phyloP scores from a whole-genome alignment of 345 rosid genomes.

The Moringa oleifera region DNA sequence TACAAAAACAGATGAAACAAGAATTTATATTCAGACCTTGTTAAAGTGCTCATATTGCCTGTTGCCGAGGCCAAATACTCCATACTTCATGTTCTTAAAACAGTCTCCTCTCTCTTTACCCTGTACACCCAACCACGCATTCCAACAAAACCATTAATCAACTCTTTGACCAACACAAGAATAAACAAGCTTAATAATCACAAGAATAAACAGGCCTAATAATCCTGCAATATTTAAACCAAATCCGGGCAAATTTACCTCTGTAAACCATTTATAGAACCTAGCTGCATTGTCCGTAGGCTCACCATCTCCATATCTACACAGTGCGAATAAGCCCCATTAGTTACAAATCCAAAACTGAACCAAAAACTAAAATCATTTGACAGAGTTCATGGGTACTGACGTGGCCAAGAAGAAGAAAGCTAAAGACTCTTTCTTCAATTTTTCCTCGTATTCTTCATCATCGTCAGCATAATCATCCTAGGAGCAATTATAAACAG shows the following conservation, averaged over 20 bases:
- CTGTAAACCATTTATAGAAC: slow-evolving; percentile 96
- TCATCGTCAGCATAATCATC: slow-evolving; percentile 97
- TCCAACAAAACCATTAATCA: background rate
- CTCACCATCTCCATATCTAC: slow-evolving; percentile 98
- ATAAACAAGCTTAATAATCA: slow-evolving; percentile 12
- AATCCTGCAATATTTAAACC: too few relatives aligned
- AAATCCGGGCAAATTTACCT: slow-evolving; percentile 40
- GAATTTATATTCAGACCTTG: slow-evolving; percentile 40
- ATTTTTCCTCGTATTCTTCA: slow-evolving; percentile 84
- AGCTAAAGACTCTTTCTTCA: slow-evolving; percentile 76
- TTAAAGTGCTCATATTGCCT: slow-evolving; percentile 96
- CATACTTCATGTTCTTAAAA: slow-evolving; percentile 65
- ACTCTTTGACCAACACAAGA: too few relatives aligned
- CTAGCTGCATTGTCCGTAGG: slow-evolving; percentile 99
- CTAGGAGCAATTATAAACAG: slow-evolving; percentile 27
- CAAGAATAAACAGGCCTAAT: slow-evolving; percentile 10
- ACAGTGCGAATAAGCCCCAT: slow-evolving; percentile 14
- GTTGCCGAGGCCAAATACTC: slow-evolving; percentile 95
- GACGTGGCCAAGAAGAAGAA: slow-evolving; percentile 96
- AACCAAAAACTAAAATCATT: background rate
- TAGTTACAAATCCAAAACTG: background rate
- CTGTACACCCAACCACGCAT: slow-evolving; percentile 28
- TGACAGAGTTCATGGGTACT: slow-evolving; percentile 15
- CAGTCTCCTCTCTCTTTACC: slow-evolving; percentile 70
- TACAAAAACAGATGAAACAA: too few relatives aligned